phyloP scores from a whole-genome alignment of 192 early-diverging fungal genomes.

The Powellomyces hirtus region DNA sequence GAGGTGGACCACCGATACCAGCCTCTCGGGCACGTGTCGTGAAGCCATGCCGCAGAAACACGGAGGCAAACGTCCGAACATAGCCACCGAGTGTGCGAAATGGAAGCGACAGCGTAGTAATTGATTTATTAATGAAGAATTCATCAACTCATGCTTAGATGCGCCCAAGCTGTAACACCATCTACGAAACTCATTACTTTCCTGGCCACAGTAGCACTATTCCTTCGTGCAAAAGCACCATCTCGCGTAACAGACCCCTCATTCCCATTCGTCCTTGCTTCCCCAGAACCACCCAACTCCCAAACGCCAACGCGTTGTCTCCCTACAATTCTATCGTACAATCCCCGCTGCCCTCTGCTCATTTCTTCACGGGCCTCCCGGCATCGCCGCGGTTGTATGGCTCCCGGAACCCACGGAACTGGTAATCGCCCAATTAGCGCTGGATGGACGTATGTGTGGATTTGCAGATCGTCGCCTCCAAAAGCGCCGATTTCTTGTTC shows the following conservation, averaged over 20 bases:
- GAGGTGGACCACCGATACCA: too few relatives aligned
- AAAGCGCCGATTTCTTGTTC: constrained; percentile 27
- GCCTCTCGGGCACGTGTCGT: too few relatives aligned
- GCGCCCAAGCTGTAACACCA: constrained; percentile 37
- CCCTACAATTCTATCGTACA: constrained; percentile 34
- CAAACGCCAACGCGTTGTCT: constrained; percentile 32
- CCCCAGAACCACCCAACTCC: constrained; percentile 1
- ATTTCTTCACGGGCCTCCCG: constrained; percentile 38
- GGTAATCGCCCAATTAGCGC: constrained; percentile 52
- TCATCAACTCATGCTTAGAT: constrained; percentile 28
- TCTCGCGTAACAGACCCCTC: constrained; percentile 3
- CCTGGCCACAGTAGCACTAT: constrained; percentile 2
- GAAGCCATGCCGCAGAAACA: too few relatives aligned
- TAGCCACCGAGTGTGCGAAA: too few relatives aligned
- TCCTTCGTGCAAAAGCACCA: not conserved
- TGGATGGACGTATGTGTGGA: constrained; percentile 52
- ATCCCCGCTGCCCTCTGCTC: constrained; percentile 17
- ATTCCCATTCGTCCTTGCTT: not conserved
- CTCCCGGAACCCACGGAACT: constrained; percentile 41
- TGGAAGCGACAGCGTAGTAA: too few relatives aligned
- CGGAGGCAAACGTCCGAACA: too few relatives aligned
- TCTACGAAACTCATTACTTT: constrained; percentile 39
- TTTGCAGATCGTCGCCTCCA: constrained; percentile 39
- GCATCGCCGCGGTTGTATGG: constrained; percentile 29
- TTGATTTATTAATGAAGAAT: too few relatives aligned